phyloP scores from a whole-genome alignment of 345 rosid genomes.

The Trapa bicornis region DNA sequence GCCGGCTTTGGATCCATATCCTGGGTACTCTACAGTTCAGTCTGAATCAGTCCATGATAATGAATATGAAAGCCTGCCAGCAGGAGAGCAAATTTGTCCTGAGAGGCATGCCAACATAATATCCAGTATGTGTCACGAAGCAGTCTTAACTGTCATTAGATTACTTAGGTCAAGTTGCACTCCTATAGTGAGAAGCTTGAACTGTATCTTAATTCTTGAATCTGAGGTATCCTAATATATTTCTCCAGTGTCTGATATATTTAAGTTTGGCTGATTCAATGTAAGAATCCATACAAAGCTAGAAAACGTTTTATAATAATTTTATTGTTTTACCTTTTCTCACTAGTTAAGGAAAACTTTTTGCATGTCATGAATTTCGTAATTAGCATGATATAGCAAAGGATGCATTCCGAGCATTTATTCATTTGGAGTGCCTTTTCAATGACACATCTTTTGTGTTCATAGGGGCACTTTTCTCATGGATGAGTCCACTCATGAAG shows the following conservation, averaged over 20 bases:
- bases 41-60: slow-evolving; percentile 33
- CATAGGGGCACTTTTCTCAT: slow-evolving; percentile 55
- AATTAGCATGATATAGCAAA: background rate
- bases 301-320: background rate
- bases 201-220: background rate
- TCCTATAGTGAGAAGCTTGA: background rate
- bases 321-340: background rate
- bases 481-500: slow-evolving; percentile 89
- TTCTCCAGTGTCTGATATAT: background rate
- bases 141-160: background rate
- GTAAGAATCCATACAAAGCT: background rate
- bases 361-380: background rate
- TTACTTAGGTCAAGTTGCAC: background rate
- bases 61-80: slow-evolving; percentile 69
- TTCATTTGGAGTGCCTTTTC: no score
- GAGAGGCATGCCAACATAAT: slow-evolving; percentile 56
- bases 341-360: background rate
- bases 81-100: slow-evolving; percentile 65
- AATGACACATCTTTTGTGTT: background rate
- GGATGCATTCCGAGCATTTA: no score
- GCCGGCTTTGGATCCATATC: slow-evolving; percentile 57
- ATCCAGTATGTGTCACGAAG: slow-evolving; percentile 53
- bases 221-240: background rate
- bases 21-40: slow-evolving; percentile 41
- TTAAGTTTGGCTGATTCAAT: background rate